phyloP scores from a whole-genome alignment of 768 basidiomycete genomes.

The Tricholoma hemisulphureum region DNA sequence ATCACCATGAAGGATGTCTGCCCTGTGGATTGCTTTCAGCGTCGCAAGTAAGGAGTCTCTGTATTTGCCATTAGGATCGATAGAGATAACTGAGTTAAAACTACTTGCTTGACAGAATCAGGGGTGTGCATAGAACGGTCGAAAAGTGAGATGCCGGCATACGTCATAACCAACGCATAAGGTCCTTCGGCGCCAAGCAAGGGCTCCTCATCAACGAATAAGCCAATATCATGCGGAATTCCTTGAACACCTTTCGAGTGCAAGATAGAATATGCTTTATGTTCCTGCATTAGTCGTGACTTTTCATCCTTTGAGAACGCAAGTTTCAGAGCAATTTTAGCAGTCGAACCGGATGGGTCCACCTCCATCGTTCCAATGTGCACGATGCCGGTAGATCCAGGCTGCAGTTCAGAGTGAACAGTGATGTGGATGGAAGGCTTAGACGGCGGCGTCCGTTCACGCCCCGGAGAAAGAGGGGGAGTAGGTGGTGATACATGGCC shows the following conservation, averaged over 20 bases:
- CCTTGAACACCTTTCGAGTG: background rate
- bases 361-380: background rate
- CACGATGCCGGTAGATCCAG: background rate
- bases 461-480: too few relatives aligned
- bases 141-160: background rate
- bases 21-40: too few relatives aligned
- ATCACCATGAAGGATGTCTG: background rate
- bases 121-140: background rate
- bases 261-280: background rate
- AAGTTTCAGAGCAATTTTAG: background rate
- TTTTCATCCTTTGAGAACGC: background rate
- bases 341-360: background rate
- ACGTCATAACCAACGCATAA: background rate
- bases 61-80: too few relatives aligned
- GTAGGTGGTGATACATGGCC: too few relatives aligned
- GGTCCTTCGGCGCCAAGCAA: background rate
- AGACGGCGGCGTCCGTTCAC: background rate
- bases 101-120: background rate
- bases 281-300: background rate
- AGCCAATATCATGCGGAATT: background rate
- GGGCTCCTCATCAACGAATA: background rate
- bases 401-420: background rate
- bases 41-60: too few relatives aligned
- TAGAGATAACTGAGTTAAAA: background rate
- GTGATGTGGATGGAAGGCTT: background rate